Conservation (phyloP, 192 early-diverging fungal species). For the Coemansia sp. region DNA sequence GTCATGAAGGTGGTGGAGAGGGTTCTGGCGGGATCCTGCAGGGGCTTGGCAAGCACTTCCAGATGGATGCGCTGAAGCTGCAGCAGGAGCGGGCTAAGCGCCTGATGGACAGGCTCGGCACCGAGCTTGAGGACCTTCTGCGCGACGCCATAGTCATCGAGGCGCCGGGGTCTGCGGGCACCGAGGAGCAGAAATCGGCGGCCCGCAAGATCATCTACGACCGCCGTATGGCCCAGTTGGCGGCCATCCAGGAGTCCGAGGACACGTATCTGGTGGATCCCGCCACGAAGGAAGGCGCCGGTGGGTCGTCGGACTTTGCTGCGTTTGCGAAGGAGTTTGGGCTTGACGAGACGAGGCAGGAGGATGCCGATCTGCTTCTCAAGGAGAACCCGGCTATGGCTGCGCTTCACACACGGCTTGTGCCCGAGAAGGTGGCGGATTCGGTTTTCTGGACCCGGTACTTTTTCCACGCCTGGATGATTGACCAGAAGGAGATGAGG, state of each 20-base stretch:
- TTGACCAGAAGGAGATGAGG: slow-evolving; percentile 45
- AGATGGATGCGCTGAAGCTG: slow-evolving; percentile 22
- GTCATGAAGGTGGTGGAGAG: neutral
- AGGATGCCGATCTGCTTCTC: slow-evolving; percentile 13
- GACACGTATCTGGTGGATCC: slow-evolving; percentile 43
- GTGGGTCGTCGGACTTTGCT: slow-evolving; percentile 7
- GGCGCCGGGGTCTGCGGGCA: slow-evolving; percentile 34
- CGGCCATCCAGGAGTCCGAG: slow-evolving; percentile 31
- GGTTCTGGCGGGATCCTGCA: slow-evolving; percentile 9
- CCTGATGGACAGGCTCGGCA: slow-evolving; percentile 32
- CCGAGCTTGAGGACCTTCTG: slow-evolving; percentile 44
- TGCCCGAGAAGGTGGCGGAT: slow-evolving; percentile 23
- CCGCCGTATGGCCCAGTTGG: slow-evolving; percentile 47
- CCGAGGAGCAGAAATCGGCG: slow-evolving; percentile 34
- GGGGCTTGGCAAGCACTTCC: slow-evolving; percentile 25
- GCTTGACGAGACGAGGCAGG: slow-evolving; percentile 7
- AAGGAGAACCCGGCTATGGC: slow-evolving; percentile 16
- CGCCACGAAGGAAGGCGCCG: neutral
- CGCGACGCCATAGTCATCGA: slow-evolving; percentile 54
- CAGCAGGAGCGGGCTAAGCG: slow-evolving; percentile 36
- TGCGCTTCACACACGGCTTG: slow-evolving; percentile 24
- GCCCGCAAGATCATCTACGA: slow-evolving; percentile 52
- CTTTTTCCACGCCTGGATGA: slow-evolving; percentile 41
- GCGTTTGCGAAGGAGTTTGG: slow-evolving; percentile 20
- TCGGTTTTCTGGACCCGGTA: slow-evolving; percentile 48